A percentile compares a stretch with the other conserved stretches of the same genome.
phyloP scores from a whole-genome alignment of 2,329 filamentous ascomycete species.

The Blumeria graminis region DNA sequence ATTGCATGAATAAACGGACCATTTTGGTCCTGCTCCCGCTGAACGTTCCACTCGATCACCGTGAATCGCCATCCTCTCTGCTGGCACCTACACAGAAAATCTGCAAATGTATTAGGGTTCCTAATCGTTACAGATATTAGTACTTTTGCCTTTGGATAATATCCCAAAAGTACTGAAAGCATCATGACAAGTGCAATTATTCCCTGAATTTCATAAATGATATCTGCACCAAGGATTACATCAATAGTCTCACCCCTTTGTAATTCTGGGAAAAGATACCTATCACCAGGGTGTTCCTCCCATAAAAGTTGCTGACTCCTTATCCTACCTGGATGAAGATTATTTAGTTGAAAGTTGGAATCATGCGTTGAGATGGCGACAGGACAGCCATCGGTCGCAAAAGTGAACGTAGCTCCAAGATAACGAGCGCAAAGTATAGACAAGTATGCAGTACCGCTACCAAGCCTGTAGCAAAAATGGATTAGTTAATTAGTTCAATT shows the following conservation, averaged over 20 bases:
- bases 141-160: constrained; percentile 30
- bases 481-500: not conserved
- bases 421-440: constrained; percentile 50
- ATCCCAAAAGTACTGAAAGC: constrained; percentile 32
- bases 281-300: constrained; percentile 15
- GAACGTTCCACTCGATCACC: constrained; percentile 19
- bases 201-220: constrained; percentile 47
- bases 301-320: constrained; percentile 30
- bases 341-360: constrained; percentile 45
- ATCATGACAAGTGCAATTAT: constrained; percentile 42
- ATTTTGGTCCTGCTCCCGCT: constrained; percentile 20
- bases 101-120: constrained; percentile 42
- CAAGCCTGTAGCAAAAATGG: constrained; percentile 21
- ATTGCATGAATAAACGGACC: constrained; percentile 33
- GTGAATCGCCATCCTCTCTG: not conserved
- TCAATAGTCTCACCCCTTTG: constrained; percentile 23
- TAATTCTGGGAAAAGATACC: constrained; percentile 19
- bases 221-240: constrained; percentile 49
- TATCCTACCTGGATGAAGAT: constrained; percentile 26
- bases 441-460: constrained; percentile 53
- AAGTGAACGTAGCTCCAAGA: constrained; percentile 31
- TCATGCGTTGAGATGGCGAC: constrained; percentile 43
- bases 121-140: constrained; percentile 48
- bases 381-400: constrained; percentile 52
- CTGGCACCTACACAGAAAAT: constrained; percentile 25